Conservation (phyloP, 169 alveolate genomes). For the Plasmodium cynomolgi region DNA sequence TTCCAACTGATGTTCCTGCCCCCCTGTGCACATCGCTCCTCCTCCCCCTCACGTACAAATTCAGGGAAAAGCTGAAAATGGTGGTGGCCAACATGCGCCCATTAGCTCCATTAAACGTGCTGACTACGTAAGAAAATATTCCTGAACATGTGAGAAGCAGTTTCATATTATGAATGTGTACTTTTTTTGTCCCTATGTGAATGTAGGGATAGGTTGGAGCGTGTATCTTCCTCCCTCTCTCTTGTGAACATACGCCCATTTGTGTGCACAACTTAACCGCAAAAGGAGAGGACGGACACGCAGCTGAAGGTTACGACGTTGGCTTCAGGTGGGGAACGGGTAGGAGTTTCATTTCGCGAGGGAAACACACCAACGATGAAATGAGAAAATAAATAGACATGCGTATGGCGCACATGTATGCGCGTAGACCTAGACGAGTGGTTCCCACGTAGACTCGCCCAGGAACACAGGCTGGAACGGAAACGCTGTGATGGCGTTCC, state of each 20-base stretch:
- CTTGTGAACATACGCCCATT: not conserved
- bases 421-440: not conserved
- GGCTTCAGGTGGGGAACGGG: slow-evolving; percentile 4
- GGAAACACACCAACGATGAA: not conserved
- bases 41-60: slow-evolving; percentile 18
- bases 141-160: not conserved
- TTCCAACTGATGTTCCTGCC: not conserved
- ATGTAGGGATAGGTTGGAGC: not conserved
- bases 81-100: slow-evolving; percentile 11
- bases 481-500: not conserved
- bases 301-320: slow-evolving; percentile 39
- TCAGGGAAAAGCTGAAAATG: slow-evolving; percentile 43
- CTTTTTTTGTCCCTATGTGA: not conserved
- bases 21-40: not conserved
- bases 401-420: not conserved
- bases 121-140: slow-evolving; percentile 52
- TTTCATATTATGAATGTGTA: not conserved
- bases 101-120: slow-evolving; percentile 4
- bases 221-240: not conserved
- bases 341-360: not conserved
- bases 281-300: slow-evolving; percentile 47
- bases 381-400: not conserved
- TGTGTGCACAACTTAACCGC: slow-evolving; percentile 15
- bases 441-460: not conserved
- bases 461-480: not conserved